Base-by-base conservation (phyloP, 2,329 filamentous ascomycete species). In the Colletotrichum gigasporum region DNA sequence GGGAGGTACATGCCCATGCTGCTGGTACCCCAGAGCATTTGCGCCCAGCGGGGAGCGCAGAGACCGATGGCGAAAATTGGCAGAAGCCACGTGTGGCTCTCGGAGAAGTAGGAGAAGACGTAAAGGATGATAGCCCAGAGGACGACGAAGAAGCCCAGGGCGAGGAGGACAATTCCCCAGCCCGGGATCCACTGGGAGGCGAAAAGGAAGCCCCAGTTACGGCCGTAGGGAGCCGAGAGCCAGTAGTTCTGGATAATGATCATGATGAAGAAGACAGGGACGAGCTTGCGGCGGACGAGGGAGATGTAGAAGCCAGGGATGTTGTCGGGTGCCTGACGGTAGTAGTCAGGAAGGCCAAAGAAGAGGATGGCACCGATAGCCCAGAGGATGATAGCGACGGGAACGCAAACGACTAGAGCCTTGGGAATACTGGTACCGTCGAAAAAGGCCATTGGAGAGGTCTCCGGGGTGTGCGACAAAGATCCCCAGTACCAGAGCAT, bases 221-320 rank as follows among this genome's bases (percentile, higher is more conserved):
- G 84, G 41, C 89, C 89, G 70, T 90, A 91, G 1, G 86, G 87
- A 1, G 88, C 83, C 22, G 85, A 87, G 26, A 91, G 81, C 77
- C 87, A 91, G 80, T 88, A 90, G 74, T 91, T 91, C 71, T 90
- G 88, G 30, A 90, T 75, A 62, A 90, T 78, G 41, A 90, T 85
- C 3, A 85, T 83, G 61, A 88, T 75, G 74, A 90, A 87, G 77
- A 90, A 90, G 88, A 88, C 91, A 11, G 89, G 78, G 44, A 90
- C 83, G 64, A 90, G 87, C 75, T 89, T 90, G 63, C 89, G 84
- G 47, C 87, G 81, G 66, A 85, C 79, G 7, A 90, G 79, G 2
- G 87, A 85, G 55, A 79, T 82, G 76, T 90, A 91, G 79, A 91
- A 90, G 16, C 85, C 87, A 0, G 89, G 89, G 1, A 91, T 85